Conservation (phyloP, 2,329 filamentous ascomycete genomes). For the Phialemoniopsis sp. region DNA sequence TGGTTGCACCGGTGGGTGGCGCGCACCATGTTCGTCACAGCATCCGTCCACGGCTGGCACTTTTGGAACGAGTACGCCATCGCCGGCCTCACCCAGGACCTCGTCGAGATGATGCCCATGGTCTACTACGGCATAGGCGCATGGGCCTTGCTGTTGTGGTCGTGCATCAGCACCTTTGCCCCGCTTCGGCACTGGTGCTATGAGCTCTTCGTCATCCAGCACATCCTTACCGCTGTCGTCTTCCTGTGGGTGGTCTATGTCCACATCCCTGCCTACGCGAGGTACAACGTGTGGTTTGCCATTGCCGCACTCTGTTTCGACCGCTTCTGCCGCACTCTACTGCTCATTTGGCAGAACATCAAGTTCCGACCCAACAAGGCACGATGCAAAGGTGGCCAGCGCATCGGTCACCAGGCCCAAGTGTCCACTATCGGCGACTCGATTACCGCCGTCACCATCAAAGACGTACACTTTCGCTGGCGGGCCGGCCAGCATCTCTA, state of each 20-base stretch:
- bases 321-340: conserved; percentile 44
- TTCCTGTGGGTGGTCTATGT: conserved; percentile 61
- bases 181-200: conserved; percentile 64
- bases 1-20: conserved; percentile 73
- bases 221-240: conserved; percentile 56
- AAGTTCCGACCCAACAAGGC: conserved; percentile 33
- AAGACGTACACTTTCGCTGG: conserved; percentile 56
- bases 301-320: conserved; percentile 61
- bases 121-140: conserved; percentile 64
- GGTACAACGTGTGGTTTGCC: conserved; percentile 63
- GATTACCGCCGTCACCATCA: conserved; percentile 55
- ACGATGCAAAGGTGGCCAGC: conserved; percentile 40
- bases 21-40: conserved; percentile 64
- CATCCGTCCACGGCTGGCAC: conserved; percentile 65
- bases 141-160: conserved; percentile 64
- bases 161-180: conserved; percentile 56
- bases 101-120: conserved; percentile 59
- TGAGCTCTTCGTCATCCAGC: conserved; percentile 67
- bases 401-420: conserved; percentile 48
- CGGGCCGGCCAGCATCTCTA: conserved; percentile 57
- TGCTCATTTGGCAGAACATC: conserved; percentile 50
- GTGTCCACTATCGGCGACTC: conserved; percentile 42
- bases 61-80: conserved; percentile 62
- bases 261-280: conserved; percentile 57
- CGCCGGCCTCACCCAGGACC: conserved; percentile 52